Evolutionary conservation across 169 alveolate species (phyloP).

Genomic region (Plasmodium billcollinsi): DNA sequence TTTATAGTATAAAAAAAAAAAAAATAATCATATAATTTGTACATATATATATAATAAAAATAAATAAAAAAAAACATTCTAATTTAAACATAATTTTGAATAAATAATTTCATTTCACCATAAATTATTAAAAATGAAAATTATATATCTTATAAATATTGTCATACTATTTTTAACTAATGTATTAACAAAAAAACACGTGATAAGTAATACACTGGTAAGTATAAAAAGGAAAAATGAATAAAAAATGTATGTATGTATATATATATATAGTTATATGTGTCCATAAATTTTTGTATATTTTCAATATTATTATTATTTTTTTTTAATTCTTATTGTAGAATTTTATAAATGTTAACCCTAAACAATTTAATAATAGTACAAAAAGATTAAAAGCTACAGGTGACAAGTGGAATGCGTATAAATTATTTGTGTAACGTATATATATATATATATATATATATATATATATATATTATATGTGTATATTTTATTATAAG

Average conservation of each 20-base stretch:
- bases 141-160: background rate
- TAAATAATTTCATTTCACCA: too few species aligned
- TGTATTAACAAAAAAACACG: constrained; percentile 23
- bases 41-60: background rate
- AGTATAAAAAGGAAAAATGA: background rate
- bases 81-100: too few species aligned
- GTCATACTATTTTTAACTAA: constrained; percentile 1
- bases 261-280: background rate
- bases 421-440: background rate
- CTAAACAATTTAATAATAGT: constrained; percentile 37
- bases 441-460: background rate
- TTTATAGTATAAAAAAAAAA: too few species aligned
- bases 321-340: constrained; percentile 18
- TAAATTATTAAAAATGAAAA: constrained; percentile 21
- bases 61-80: background rate
- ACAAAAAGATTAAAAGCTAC: constrained; percentile 50
- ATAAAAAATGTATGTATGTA: background rate
- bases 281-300: background rate
- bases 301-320: background rate
- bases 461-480: background rate
- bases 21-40: background rate
- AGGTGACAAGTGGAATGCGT: constrained; percentile 5
- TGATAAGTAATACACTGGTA: constrained; percentile 22
- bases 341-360: constrained; percentile 49
- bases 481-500: background rate